Evolutionary conservation across 2,329 filamentous ascomycete genomes (phyloP).

Genomic region (Microascus cirrosus): DNA sequence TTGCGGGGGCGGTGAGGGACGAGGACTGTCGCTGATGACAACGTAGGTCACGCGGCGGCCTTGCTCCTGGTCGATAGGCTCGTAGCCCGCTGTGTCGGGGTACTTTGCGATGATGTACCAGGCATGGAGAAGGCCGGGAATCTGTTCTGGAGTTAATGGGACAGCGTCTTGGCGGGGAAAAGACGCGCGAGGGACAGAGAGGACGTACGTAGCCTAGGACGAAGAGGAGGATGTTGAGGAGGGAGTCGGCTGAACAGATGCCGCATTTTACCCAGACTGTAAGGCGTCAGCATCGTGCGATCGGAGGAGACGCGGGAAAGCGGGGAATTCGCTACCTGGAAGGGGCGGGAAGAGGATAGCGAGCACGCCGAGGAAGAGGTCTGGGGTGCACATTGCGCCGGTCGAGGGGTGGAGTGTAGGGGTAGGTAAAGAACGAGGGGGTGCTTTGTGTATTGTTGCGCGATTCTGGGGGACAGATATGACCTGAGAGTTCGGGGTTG

Average conservation of each 20-base stretch:
- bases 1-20: constrained; percentile 17
- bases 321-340: constrained; percentile 37
- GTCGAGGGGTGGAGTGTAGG: background rate
- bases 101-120: constrained; percentile 97
- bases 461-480: background rate
- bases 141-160: constrained; percentile 17
- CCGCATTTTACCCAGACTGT: constrained; percentile 94
- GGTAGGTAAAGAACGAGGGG: background rate
- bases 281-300: constrained; percentile 5
- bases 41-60: constrained; percentile 63
- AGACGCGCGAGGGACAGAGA: background rate
- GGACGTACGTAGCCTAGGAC: constrained; percentile 51
- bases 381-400: constrained; percentile 23
- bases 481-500: background rate
- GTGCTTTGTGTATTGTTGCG: background rate
- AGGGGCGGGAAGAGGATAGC: constrained; percentile 56
- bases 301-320: background rate
- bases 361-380: constrained; percentile 52
- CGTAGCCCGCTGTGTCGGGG: constrained; percentile 67
- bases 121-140: constrained; percentile 84
- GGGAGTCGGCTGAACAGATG: constrained; percentile 79
- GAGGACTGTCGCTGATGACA: constrained; percentile 48
- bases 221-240: constrained; percentile 93
- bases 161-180: background rate
- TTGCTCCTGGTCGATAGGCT: constrained; percentile 48